Evolutionary conservation across 2,329 filamentous ascomycete genomes (phyloP), one percentile per base, ranked within the genome.

Genomic region (Exophiala dermatitidis): DNA sequence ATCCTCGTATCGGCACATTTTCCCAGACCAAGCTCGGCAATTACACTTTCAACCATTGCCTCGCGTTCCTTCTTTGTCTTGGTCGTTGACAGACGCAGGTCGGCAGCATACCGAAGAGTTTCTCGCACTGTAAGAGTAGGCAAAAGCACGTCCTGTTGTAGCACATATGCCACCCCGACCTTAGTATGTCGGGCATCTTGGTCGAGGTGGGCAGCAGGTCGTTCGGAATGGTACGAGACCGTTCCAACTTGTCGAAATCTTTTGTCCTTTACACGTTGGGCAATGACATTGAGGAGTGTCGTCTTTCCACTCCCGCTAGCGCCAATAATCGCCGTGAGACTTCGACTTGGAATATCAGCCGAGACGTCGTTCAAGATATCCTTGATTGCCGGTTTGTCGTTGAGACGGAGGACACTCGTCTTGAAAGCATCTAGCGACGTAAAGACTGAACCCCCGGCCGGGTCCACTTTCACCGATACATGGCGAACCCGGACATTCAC

Each of bases 221-320:
- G 6, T 41, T 41, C 38, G 33, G 86, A 78, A 59, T 85, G 81
- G 7, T 86, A 83, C 70, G 89, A 77, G 19, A 82, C 79, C 65
- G 88, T 90, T 33, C 55, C 55, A 8, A 30, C 38, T 31, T 52
- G 47, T 38, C 45, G 50, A 44, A 57, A 90, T 72, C 81, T 74
- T 2, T 77, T 77, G 0, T 79, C 74, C 0, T 74, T 74, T 12
- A 74, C 72, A 55, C 84, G 75, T 51, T 81, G 79, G 3, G 89
- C 87, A 10, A 94, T 80, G 3, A 86, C 80, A 67, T 93, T 90
- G 33, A 95, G 77, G 5, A 98, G 74, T 0, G 93, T 98, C 3
- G 93, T 98, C 77, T 98, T 98, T 71, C 93, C 93, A 76, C 89
- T 94, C 61, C 93, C 93, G 68, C 91, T 97, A 50, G 98, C 91